These are phyloP conservation scores for Kalmanozyma brasiliensis DNA, from an alignment of 1,284 basidiomycete genomes.

Conservation along the genomic window DNA sequence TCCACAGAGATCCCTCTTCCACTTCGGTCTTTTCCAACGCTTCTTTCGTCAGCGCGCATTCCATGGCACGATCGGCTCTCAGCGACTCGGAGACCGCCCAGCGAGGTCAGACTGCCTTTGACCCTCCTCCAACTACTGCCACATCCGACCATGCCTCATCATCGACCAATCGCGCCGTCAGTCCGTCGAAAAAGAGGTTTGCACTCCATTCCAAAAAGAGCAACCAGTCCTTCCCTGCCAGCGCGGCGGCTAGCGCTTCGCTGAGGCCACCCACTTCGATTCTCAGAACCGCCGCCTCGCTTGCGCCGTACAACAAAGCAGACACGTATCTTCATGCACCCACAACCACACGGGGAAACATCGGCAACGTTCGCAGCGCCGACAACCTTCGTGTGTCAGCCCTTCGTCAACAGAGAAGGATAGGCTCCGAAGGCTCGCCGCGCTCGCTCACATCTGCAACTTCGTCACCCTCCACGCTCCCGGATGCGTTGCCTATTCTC, in stretches of 20 bases:
- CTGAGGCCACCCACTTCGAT: conserved; percentile 22
- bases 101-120: conserved; percentile 11
- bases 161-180: conserved; percentile 14
- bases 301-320: neutral
- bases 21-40: conserved; percentile 35
- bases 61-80: conserved; percentile 19
- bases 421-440: conserved; percentile 27
- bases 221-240: conserved; percentile 28
- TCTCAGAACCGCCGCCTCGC: conserved; percentile 3
- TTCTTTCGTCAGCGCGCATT: conserved; percentile 46
- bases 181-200: conserved; percentile 25
- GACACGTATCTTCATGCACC: neutral
- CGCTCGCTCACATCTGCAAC: conserved; percentile 2
- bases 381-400: conserved; percentile 36
- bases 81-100: conserved; percentile 40
- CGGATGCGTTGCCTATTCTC: conserved; percentile 21
- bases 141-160: conserved; percentile 8
- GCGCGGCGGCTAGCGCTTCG: neutral
- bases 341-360: neutral
- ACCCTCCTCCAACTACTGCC: neutral
- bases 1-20: conserved; percentile 36
- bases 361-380: conserved; percentile 28
- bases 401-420: conserved; percentile 24
- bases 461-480: neutral
- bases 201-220: conserved; percentile 17